Evolutionary conservation across 495 filamentous ascomycete genomes (phyloP), one percentile per base, ranked within the genome.

Genomic region (Beverwykella pulmonaria): DNA sequence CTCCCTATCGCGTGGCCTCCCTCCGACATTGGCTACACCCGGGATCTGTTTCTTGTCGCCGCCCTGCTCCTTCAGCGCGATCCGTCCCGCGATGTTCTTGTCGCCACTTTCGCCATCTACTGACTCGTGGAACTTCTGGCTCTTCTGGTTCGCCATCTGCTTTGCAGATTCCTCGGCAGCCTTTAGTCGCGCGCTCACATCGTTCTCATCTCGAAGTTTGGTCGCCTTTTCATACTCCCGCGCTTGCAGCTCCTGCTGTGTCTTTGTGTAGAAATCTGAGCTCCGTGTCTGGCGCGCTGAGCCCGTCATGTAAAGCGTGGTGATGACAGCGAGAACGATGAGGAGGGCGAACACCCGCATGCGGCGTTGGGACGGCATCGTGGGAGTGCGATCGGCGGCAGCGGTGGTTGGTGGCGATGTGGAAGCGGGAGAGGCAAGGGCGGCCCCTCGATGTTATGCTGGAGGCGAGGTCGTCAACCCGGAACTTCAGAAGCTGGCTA

Each of bases 361-460:
- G 59, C 90, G 86, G 64, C 90, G 85, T 67, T 82, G 82, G 1
- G 90, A 90, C 69, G 87, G 84, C 90, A 93, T 93, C 14, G 25
- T 48, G 52, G 39, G 39, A 7, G 39, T 44, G 39, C 5, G 2
- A n/a, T 44, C 5, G 8, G 39, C 17, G 39, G 39, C 5, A 34
- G 6, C 12, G 39, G 39, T 12, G 8, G 9, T 2, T 14, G 39
- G 39, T 44, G 39, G 39, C 15, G 15, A n/a, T 34, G 30, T 4
- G 15, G 39, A 44, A 14, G 34, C 19, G 14, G 6, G 19, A 25
- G 48, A 26, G 20, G 14, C 48, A 52, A 29, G 22, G 48, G 48
- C 48, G 22, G 48, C 7, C 48, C 26, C 48, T 6, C 48, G 20
- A n/a, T 4, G 20, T 52, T 52, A 52, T 52, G 46, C 46, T 49